Evolutionary conservation across 805 yeast species (phyloP).

Genomic region (Jamesozyma gamospora): DNA sequence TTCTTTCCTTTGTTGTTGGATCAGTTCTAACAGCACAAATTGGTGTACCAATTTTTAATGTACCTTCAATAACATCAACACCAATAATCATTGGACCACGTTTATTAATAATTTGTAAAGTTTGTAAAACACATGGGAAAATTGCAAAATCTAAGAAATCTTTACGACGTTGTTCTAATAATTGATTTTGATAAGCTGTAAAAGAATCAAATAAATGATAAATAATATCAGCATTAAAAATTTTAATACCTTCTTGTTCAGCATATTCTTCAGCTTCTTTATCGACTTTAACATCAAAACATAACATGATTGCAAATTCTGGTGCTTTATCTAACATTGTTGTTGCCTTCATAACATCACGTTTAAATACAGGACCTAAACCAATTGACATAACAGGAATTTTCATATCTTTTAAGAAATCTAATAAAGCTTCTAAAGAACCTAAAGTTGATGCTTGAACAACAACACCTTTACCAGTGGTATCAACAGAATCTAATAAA

Average conservation of each 20-base stretch:
- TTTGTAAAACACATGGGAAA: constrained; percentile 91
- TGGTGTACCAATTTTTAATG: constrained; percentile 85
- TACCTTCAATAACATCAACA: constrained; percentile 92
- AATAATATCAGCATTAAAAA: constrained; percentile 92
- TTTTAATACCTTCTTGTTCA: constrained; percentile 78
- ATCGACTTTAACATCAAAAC: constrained; percentile 95
- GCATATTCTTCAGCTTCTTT: constrained; percentile 99
- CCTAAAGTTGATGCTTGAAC: constrained; percentile 98
- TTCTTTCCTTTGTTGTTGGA: constrained; percentile 70
- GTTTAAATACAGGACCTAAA: constrained; percentile 93
- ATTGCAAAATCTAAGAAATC: constrained; percentile 82
- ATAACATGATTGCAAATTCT: constrained; percentile 92
- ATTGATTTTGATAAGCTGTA: constrained; percentile 79
- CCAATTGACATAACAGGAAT: constrained; percentile 99
- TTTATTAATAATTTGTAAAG: constrained; percentile 92
- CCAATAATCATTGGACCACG: constrained; percentile 99
- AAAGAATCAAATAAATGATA: constrained; percentile 94
- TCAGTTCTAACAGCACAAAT: constrained; percentile 87
- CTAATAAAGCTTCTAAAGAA: constrained; percentile 92
- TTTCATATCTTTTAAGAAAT: constrained; percentile 96
- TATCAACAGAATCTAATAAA: constrained; percentile 86
- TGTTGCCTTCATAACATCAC: constrained; percentile 96
- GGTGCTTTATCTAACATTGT: constrained; percentile 96
- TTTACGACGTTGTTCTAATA: constrained; percentile 82
- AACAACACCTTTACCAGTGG: constrained; percentile 92